Base-by-base conservation (phyloP, 2,329 filamentous ascomycete genomes). In the Phyllosticta citriasiana region DNA sequence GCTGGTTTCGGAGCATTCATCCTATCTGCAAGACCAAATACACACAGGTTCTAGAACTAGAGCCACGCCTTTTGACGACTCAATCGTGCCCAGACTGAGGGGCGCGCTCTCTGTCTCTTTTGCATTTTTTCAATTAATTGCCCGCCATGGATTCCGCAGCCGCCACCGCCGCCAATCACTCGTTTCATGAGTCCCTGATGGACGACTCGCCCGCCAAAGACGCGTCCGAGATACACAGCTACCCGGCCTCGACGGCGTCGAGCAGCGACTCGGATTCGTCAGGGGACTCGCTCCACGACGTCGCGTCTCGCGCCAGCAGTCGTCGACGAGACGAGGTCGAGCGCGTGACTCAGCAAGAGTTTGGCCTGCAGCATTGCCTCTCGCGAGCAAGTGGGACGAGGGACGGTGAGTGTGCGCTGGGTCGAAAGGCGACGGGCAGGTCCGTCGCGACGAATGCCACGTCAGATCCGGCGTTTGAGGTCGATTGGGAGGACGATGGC, bases 401-500 rank as follows among this genome's bases (percentile, higher is more conserved):
- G 2, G 59, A n/a, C 10, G 59, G 22, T 16, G 55, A 54, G 7
- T 47, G 40, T n/a, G 19, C 19, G 19, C 19, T 61, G 25, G 33
- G 55, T 30, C 54, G 55, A 12, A 57, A 26, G 26, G 52, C 50
- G 16, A 61, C 59, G 9, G 59, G 59, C 27, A 55, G 56, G 19
- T 61, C 59, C 47, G 53, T 71, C 2, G 68, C 69, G 5, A 75
- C 74, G 2, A 74, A 72, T 55, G 71, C 73, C 58, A 75, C 72
- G 6, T 67, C 69, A 7, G 76, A 80, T 61, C 80, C 84, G 3
- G 82, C 84, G 27, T 93, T 85, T 67, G 89, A 94, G 73, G 81
- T 94, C 59, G 85, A 88, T 67, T 92, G 89, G 71, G 81, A 83
- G 12, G 82, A 82, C 1, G 75, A 81, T 63, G 87, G 88, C 67